Base-by-base conservation (phyloP, 257 asterid species). In the Gentiana dahurica region DNA sequence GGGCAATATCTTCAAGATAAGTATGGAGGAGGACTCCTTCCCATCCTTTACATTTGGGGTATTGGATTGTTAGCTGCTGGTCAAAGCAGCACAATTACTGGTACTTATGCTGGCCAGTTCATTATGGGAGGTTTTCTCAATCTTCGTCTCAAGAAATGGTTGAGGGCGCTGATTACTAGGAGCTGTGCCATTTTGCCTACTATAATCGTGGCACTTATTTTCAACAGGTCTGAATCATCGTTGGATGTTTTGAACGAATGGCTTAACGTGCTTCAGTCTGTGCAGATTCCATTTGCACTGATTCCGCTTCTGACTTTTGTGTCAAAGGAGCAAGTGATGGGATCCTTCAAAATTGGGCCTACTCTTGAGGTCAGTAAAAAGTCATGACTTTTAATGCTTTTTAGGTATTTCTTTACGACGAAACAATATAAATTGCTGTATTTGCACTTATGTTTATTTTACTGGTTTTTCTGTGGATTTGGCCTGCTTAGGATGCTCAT, bases 61-160 rank as follows among this genome's bases (percentile, higher is more conserved):
- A 65, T 92, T 8, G 99, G 99, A 24, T 79, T 92, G 69, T 77
- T 92, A 75, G 99, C 99, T 37, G 99, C 99, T 5, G 99, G 99
- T 44, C 94, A 85, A 64, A 92, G 99, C 63, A 92, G 99, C 68
- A 92, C 99, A 4, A 85, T 92, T 51, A 92, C 97, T 0, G 99
- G 99, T 13, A 92, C 99, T 4, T 88, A 92, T 66, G 99, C 97
- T 41, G 99, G 99, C 36, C 99, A 92, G 71, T 92, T 92, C 73
- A 86, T 92, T 61, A 92, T 92, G 97, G 99, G 99, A 32, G 99
- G 99, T 57, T 92, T 92, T 77, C 87, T 92, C 24, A 81, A 92
- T 68, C 90, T 92, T 51, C 86, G 88, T 38, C 61, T 88, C 60
- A 92, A 83, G 83, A 92, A 92, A 78, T 92, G 95, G 58, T 61